These are phyloP conservation scores for Capillidium heterosporum DNA, from an alignment of 371 early-diverging fungal species.

Conservation along the genomic window DNA sequence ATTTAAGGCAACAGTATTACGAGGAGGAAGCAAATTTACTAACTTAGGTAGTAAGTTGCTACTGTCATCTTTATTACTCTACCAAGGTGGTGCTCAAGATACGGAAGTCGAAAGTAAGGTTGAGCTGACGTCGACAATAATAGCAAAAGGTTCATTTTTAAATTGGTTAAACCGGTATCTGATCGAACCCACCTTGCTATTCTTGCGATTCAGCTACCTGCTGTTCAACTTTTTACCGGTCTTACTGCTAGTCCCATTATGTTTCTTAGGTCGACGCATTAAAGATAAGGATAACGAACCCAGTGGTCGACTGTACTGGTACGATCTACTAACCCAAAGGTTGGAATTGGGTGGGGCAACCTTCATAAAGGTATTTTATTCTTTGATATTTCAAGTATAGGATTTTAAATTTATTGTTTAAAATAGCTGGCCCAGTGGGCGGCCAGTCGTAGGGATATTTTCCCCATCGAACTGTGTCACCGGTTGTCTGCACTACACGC, in stretches of 20 bases:
- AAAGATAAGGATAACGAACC: slow-evolving; percentile 26
- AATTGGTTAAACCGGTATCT: slow-evolving; percentile 15
- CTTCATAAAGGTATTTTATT: slow-evolving; percentile 56
- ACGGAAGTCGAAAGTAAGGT: too few species aligned
- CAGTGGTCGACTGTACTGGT: slow-evolving; percentile 66
- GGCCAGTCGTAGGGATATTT: slow-evolving; percentile 79
- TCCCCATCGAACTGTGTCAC: slow-evolving; percentile 55
- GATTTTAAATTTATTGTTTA: background rate
- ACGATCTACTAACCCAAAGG: slow-evolving; percentile 43
- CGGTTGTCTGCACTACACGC: slow-evolving; percentile 69
- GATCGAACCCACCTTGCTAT: slow-evolving; percentile 30
- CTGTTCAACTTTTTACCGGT: slow-evolving; percentile 43
- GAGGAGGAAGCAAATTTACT: too few species aligned
- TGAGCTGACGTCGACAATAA: too few species aligned
- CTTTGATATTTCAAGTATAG: background rate
- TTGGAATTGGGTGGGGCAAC: slow-evolving; percentile 83
- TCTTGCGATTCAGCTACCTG: slow-evolving; percentile 35
- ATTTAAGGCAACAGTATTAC: too few species aligned
- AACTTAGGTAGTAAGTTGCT: too few species aligned
- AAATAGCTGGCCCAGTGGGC: slow-evolving; percentile 87
- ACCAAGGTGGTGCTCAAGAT: too few species aligned
- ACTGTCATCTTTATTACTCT: too few species aligned
- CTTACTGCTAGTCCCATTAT: slow-evolving; percentile 24
- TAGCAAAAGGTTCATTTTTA: background rate
- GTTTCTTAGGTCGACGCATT: slow-evolving; percentile 28